A percentile compares a stretch with the other conserved stretches of the same genome.
These are phyloP conservation scores for Citrus mangshanensis DNA, from an alignment of 345 rosid species.

Conservation along the genomic window DNA sequence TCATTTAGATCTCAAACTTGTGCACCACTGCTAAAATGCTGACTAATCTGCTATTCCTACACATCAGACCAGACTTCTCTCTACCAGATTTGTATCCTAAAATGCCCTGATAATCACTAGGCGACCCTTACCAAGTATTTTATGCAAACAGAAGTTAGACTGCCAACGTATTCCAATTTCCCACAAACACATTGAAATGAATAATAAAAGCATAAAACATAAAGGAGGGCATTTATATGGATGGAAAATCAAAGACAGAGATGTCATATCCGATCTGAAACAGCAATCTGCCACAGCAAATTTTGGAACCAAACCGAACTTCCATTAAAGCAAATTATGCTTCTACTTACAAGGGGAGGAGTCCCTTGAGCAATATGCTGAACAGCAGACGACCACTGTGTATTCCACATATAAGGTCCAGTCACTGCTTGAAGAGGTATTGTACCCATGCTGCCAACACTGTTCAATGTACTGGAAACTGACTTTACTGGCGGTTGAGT, in stretches of 20 bases:
- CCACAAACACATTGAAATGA: background rate
- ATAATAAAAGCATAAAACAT: background rate
- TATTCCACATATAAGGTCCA: conserved; percentile 97
- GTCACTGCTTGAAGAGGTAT: conserved; percentile 89
- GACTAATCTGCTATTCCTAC: background rate
- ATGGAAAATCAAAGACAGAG: background rate
- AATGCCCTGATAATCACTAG: background rate
- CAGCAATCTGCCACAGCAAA: background rate
- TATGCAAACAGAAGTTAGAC: background rate
- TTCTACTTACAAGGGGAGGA: conserved; percentile 94
- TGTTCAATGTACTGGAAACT: conserved; percentile 63
- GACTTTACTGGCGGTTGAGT: conserved; percentile 60
- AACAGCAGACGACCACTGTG: conserved; percentile 80
- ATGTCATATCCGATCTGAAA: background rate
- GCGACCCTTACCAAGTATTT: background rate
- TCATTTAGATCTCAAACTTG: background rate
- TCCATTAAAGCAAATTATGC: conserved; percentile 4
- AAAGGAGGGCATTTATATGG: background rate
- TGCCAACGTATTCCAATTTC: background rate
- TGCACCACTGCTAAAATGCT: background rate
- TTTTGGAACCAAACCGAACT: background rate
- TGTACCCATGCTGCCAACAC: conserved; percentile 67
- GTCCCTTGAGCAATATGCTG: conserved; percentile 95
- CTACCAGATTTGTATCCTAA: background rate
- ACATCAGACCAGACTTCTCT: background rate